A percentile compares a stretch with the other conserved stretches of the same genome.
phyloP scores from a whole-genome alignment of 306 rosid species.

The Neltuma alba region DNA sequence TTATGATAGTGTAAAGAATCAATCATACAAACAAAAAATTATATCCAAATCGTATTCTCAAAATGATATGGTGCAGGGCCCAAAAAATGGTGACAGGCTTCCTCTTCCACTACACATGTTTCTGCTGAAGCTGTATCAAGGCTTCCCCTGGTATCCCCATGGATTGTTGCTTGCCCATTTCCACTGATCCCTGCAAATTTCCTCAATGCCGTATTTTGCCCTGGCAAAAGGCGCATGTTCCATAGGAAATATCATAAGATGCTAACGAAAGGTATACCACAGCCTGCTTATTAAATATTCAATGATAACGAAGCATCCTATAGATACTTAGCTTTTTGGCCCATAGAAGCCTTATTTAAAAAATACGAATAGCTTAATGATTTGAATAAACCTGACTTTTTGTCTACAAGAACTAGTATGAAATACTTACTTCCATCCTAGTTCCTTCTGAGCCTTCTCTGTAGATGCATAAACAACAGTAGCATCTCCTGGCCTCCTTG shows the following conservation, averaged over 20 bases:
- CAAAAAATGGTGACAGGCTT: not conserved
- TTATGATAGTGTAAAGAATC: slow-evolving; percentile 11
- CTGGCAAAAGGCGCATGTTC: slow-evolving; percentile 10
- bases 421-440: slow-evolving; percentile 76
- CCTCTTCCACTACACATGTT: not conserved
- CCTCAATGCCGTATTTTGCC: slow-evolving; percentile 58
- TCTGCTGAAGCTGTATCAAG: not conserved
- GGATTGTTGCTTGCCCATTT: slow-evolving; percentile 85
- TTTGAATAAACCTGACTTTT: not conserved
- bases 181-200: slow-evolving; percentile 95
- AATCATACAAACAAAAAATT: slow-evolving; percentile 14
- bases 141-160: slow-evolving; percentile 63
- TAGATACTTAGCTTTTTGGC: not conserved
- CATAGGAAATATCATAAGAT: not conserved
- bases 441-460: slow-evolving; percentile 74
- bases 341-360: not conserved
- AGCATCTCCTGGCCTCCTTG: slow-evolving; percentile 86
- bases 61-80: slow-evolving; percentile 19
- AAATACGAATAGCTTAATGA: not conserved
- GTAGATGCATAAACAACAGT: slow-evolving; percentile 82
- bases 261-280: not conserved
- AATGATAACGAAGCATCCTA: not conserved
- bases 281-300: not conserved
- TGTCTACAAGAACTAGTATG: not conserved
- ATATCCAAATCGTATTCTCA: slow-evolving; percentile 12